A percentile compares a stretch with the other conserved stretches of the same genome.
phyloP scores from a whole-genome alignment of 1,284 basidiomycete genomes.

The Nidula niveotomentosa region DNA sequence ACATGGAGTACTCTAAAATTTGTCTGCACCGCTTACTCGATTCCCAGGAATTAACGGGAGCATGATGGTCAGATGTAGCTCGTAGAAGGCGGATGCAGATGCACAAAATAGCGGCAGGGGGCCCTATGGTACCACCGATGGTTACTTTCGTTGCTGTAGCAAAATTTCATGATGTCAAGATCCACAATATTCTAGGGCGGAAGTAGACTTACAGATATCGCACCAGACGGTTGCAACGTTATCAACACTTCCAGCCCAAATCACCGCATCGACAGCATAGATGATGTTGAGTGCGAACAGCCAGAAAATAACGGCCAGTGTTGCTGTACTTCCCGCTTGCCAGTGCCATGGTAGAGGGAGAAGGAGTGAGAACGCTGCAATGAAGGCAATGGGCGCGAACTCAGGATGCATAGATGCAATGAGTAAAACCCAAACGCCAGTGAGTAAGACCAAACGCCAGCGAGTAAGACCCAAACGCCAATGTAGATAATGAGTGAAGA shows the following conservation, averaged over 20 bases:
- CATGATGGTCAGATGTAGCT: slow-evolving; percentile 32
- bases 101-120: slow-evolving; percentile 34
- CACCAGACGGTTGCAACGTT: slow-evolving; percentile 51
- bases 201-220: slow-evolving; percentile 34
- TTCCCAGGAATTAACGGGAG: slow-evolving; percentile 26
- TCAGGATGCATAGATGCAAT: slow-evolving; percentile 8
- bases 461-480: no score
- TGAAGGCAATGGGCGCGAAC: slow-evolving; percentile 31
- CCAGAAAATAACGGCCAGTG: slow-evolving; percentile 53
- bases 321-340: slow-evolving; percentile 51
- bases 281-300: slow-evolving; percentile 47
- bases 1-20: background rate
- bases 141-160: slow-evolving; percentile 24
- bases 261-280: slow-evolving; percentile 44
- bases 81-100: slow-evolving; percentile 38
- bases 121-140: slow-evolving; percentile 24
- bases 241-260: slow-evolving; percentile 46
- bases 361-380: slow-evolving; percentile 31
- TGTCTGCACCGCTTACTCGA: background rate
- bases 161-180: slow-evolving; percentile 8
- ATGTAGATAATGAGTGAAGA: no score
- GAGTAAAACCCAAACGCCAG: no score
- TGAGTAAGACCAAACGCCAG: no score
- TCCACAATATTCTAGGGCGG: background rate
- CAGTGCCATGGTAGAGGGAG: slow-evolving; percentile 44